Base-by-base conservation (phyloP, 257 asterid genomes). In the Sherardia arvensis region DNA sequence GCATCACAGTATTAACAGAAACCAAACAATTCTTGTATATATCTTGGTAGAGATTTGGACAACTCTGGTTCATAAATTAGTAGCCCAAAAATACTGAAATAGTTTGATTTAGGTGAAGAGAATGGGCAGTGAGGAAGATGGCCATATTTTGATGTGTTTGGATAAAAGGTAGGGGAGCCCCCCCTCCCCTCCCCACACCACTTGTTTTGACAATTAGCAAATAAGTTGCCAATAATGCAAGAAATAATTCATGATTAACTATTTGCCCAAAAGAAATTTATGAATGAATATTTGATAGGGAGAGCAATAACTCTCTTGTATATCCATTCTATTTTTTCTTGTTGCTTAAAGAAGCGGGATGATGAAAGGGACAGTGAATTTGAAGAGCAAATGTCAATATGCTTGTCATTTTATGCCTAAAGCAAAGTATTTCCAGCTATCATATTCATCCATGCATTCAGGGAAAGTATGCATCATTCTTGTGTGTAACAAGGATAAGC, bases 61-160 rank as follows among this genome's bases (percentile, higher is more conserved):
- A 47, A 47, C 18, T 47, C 54, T 47, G 1, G 53, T 15, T 47
- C 53, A 47, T 47, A 4, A 15, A 47, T 47, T 47, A 47, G 22
- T n/a, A 15, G 3, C 53, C 53, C 53, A 15, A 0, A 9, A 21
- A 17, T 1, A 11, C 23, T 8, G 15, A 61, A 1, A 8, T 12
- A 8, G 61, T 18, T 49, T 17, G 5, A 1, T 51, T 49, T 49
- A 7, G 9, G 74, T 71, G 59, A 49, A 69, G 29, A 45, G 30
- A 53, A 54, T 70, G 76, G 79, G 71, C 78, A 65, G 38, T 68
- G 78, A 75, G 33, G 79, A 64, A 51, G 23, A 60, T 64, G 59
- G 65, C 38, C 49, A 62, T 69, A 63, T 74, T 67, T 72, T 64
- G 64, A 55, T 58, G 49, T 49, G 55, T 49, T n/a, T 8, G 59